Percentiles rank a stretch among this genome's conserved stretches.
phyloP scores from a whole-genome alignment of 2,329 filamentous ascomycete genomes.

The Ophiostoma sp. region DNA sequence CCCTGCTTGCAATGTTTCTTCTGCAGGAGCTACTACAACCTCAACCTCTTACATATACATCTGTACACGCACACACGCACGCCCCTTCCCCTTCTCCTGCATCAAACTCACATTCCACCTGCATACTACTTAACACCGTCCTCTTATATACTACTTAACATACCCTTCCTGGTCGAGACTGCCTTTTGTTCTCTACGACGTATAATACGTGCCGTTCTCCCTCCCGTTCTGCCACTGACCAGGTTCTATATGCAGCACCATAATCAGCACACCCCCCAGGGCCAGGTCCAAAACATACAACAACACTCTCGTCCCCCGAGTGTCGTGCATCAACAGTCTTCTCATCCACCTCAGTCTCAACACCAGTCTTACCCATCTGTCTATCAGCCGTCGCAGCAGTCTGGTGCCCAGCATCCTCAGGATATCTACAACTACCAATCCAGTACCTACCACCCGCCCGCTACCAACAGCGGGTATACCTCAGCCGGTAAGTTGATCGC shows the following conservation, averaged over 20 bases:
- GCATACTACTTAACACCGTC: neutral
- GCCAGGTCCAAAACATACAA: constrained; percentile 54
- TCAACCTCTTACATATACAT: constrained; percentile 15
- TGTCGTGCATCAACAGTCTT: constrained; percentile 66
- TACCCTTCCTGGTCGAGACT: neutral
- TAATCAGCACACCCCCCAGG: constrained; percentile 63
- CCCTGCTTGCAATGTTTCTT: neutral
- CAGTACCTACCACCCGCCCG: constrained; percentile 77
- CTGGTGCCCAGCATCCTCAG: constrained; percentile 55
- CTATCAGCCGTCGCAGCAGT: constrained; percentile 47
- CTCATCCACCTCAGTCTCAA: constrained; percentile 63
- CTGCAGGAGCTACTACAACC: neutral
- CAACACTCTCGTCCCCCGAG: constrained; percentile 55
- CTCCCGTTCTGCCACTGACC: constrained; percentile 20
- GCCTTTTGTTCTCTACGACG: neutral
- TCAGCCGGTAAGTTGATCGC: constrained; percentile 66
- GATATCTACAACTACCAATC: constrained; percentile 76
- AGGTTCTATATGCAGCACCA: constrained; percentile 62
- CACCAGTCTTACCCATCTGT: neutral
- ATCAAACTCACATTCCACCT: constrained; percentile 10
- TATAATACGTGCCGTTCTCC: constrained; percentile 13
- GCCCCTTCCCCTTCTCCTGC: constrained; percentile 20
- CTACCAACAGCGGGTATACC: constrained; percentile 76
- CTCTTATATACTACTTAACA: constrained; percentile 13
- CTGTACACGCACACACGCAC: constrained; percentile 9